Conservation (phyloP, 2,329 filamentous ascomycete species). For the Hortaea werneckii region DNA sequence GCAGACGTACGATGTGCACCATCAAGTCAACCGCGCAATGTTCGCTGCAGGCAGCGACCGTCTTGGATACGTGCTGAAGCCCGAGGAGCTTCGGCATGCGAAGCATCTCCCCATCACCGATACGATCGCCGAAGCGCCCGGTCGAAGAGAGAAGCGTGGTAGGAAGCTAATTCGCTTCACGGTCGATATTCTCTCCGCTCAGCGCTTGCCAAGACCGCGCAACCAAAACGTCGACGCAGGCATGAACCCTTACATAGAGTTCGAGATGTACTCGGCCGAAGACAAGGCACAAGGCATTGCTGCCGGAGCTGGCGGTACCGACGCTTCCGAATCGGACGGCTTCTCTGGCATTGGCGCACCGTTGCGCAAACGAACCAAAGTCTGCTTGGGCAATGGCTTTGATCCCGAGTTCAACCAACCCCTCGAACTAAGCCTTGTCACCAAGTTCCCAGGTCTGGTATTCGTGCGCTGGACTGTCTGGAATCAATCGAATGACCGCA, state of each 20-base stretch:
- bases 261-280: conserved; percentile 89
- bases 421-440: conserved; percentile 73
- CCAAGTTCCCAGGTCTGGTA: conserved; percentile 87
- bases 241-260: conserved; percentile 87
- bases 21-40: conserved; percentile 97
- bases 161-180: conserved; percentile 76
- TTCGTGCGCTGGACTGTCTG: conserved; percentile 91
- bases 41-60: conserved; percentile 80
- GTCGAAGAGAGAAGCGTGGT: conserved; percentile 51
- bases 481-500: conserved; percentile 63
- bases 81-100: conserved; percentile 60
- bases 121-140: conserved; percentile 39
- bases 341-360: conserved; percentile 60
- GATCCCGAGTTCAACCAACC: conserved; percentile 78
- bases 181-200: conserved; percentile 84
- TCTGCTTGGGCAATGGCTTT: conserved; percentile 82
- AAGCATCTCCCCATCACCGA: conserved; percentile 54
- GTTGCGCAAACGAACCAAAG: conserved; percentile 66
- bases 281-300: conserved; percentile 72
- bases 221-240: conserved; percentile 61
- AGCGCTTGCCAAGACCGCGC: conserved; percentile 79
- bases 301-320: conserved; percentile 54
- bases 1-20: conserved; percentile 93
- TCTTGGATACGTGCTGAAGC: conserved; percentile 89
- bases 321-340: conserved; percentile 54